phyloP scores from a whole-genome alignment of 1,139 yeast species.

The Nakaseomyces uthaithaninus region DNA sequence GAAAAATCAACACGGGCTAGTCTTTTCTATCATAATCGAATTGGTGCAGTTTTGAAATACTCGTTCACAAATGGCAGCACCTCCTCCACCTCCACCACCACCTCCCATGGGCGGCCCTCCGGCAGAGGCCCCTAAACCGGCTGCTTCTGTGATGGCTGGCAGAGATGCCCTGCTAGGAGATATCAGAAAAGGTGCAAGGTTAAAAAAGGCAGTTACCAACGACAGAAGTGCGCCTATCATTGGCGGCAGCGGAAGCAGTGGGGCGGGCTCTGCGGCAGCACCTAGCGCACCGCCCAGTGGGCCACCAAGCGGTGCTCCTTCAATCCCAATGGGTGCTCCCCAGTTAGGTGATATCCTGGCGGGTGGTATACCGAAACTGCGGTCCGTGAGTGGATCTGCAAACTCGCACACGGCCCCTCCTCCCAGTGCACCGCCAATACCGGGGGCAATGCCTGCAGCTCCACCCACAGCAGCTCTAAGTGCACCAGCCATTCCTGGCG shows the following conservation, averaged over 20 bases:
- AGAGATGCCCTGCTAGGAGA: slow-evolving; percentile 81
- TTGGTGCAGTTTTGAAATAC: background rate
- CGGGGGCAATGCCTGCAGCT: slow-evolving; percentile 20
- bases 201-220: slow-evolving; percentile 71
- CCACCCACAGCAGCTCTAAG: slow-evolving; percentile 3
- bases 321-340: slow-evolving; percentile 35
- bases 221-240: slow-evolving; percentile 56
- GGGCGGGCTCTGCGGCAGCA: slow-evolving; percentile 14
- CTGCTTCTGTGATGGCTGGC: slow-evolving; percentile 34
- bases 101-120: slow-evolving; percentile 23
- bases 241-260: slow-evolving; percentile 24
- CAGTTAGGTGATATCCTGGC: slow-evolving; percentile 72
- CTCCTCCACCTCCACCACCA: slow-evolving; percentile 33
- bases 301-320: slow-evolving; percentile 18
- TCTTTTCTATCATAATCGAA: too few relatives aligned
- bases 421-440: slow-evolving; percentile 27
- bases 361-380: slow-evolving; percentile 77
- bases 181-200: slow-evolving; percentile 66
- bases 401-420: slow-evolving; percentile 14
- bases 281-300: slow-evolving; percentile 10
- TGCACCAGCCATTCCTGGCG: slow-evolving; percentile 15
- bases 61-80: slow-evolving; percentile 16
- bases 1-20: too few relatives aligned
- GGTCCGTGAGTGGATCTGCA: slow-evolving; percentile 34
- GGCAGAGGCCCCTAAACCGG: slow-evolving; percentile 22